These are phyloP conservation scores for Mimosa bimucronata DNA, from an alignment of 306 rosid species.

Conservation along the genomic window DNA sequence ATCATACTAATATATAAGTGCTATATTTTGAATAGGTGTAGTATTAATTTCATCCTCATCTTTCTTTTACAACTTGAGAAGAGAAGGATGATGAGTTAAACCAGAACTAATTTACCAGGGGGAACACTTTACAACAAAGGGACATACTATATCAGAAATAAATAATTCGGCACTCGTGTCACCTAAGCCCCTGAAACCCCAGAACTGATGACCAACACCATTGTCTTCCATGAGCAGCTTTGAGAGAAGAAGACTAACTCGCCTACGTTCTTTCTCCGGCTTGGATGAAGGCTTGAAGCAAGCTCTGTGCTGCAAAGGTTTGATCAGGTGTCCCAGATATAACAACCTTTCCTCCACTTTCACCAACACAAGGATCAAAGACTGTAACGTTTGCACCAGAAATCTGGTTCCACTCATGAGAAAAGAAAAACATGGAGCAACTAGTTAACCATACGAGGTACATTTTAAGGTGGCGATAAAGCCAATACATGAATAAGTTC, in stretches of 20 bases:
- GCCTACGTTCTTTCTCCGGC: conserved; percentile 31
- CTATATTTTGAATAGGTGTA: too few species aligned
- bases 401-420: conserved; percentile 51
- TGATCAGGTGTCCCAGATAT: conserved; percentile 77
- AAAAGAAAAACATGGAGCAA: conserved; percentile 10
- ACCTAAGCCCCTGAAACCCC: conserved; percentile 12
- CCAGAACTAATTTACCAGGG: conserved; percentile 26
- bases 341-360: conserved; percentile 60
- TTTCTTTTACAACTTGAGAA: not conserved
- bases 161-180: conserved; percentile 35
- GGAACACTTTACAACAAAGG: conserved; percentile 3
- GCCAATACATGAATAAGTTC: not conserved
- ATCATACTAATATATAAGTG: too few species aligned
- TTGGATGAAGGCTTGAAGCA: conserved; percentile 75
- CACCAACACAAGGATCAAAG: conserved; percentile 56
- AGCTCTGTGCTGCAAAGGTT: conserved; percentile 67
- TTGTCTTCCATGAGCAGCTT: conserved; percentile 27
- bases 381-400: conserved; percentile 69
- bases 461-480: not conserved
- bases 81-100: conserved; percentile 2
- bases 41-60: not conserved
- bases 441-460: not conserved
- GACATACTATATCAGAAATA: conserved; percentile 25
- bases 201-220: conserved; percentile 6
- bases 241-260: not conserved